Base-by-base conservation (phyloP, 2,329 filamentous ascomycete species). In the Pyricularia grisea region DNA sequence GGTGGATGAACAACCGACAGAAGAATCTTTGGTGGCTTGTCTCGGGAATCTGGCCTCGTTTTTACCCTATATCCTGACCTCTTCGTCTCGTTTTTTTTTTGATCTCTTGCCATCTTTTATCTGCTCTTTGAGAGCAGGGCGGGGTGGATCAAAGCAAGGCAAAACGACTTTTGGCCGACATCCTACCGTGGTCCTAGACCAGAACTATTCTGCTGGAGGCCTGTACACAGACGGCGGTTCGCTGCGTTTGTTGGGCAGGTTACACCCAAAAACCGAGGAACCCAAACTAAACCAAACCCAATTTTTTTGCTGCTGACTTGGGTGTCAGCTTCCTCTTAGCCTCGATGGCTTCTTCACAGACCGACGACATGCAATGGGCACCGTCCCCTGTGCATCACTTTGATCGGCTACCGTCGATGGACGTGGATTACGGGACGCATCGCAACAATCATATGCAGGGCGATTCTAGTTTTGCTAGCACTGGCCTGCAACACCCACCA, bases 331-430 rank as follows among this genome's bases (percentile, higher is more conserved):
- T 61, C 58, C 58, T 27, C 58, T 61, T 61, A 7, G n/a, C 12
- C 58, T 27, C 58, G 25, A 61, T 61, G 58, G 25, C 58, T 27
- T 61, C 58, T 14, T 61, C 58, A 61, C 58, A 61, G 58, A 61
- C 58, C 58, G 58, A 61, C 58, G 58, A 61, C n/a, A 61, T 61
- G 58, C 58, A 61, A 61, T 61, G 58, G 58, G 58, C 58, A 27
- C 58, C 58, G n/a, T 61, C 58, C 23, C 58, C 58, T 27, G 58
- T 61, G 58, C 58, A 61, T 27, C 58, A 25, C n/a, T 23, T 61
- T 17, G 58, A 61, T 27, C 58, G 58, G n/a, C 23, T 61, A 5
- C 58, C 58, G 58, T 61, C 58, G 25, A 61, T 61, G 23, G 58
- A 61, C 23, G 10, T 61, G 58, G 58, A 61, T 61, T 61, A 25